These are phyloP conservation scores for Colletotrichum spinosum DNA, from an alignment of 2,329 filamentous ascomycete genomes.

Conservation along the genomic window DNA sequence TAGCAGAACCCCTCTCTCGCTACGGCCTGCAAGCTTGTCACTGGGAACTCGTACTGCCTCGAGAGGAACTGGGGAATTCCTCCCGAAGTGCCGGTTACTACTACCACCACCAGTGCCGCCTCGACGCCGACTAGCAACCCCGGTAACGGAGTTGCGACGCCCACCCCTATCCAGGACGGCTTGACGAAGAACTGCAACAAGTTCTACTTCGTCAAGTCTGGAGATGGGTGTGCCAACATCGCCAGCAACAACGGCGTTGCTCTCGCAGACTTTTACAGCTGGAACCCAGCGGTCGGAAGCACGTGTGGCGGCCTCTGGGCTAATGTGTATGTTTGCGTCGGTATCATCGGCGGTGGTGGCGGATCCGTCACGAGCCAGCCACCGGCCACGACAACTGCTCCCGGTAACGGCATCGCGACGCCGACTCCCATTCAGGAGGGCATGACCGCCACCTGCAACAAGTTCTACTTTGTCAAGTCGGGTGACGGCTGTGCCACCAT, in stretches of 20 bases:
- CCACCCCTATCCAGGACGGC: conserved; percentile 41
- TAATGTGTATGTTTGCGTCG: conserved; percentile 34
- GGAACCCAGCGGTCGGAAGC: conserved; percentile 36
- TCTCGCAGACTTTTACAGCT: conserved; percentile 14
- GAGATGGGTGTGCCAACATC: neutral
- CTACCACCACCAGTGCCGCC: no score
- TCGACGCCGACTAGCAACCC: neutral
- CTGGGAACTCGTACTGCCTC: no score
- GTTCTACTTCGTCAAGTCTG: neutral
- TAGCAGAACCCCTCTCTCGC: no score
- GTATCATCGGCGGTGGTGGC: neutral
- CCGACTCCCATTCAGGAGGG: conserved; percentile 30
- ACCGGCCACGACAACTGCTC: conserved; percentile 29
- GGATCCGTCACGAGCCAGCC: conserved; percentile 1
- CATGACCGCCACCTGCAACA: conserved; percentile 37
- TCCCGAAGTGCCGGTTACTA: no score
- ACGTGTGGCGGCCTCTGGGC: conserved; percentile 36
- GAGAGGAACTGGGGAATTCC: no score
- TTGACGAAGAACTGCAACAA: conserved; percentile 39
- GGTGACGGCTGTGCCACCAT: conserved; percentile 30
- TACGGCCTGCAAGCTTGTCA: no score
- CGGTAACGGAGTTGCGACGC: conserved; percentile 42
- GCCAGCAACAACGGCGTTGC: neutral
- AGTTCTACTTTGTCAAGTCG: conserved; percentile 29
- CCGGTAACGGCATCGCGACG: conserved; percentile 36